Evolutionary conservation across 139 green algal species (phyloP), one percentile per base, ranked within the genome.

Genomic region (Micractinium conductrix): DNA sequence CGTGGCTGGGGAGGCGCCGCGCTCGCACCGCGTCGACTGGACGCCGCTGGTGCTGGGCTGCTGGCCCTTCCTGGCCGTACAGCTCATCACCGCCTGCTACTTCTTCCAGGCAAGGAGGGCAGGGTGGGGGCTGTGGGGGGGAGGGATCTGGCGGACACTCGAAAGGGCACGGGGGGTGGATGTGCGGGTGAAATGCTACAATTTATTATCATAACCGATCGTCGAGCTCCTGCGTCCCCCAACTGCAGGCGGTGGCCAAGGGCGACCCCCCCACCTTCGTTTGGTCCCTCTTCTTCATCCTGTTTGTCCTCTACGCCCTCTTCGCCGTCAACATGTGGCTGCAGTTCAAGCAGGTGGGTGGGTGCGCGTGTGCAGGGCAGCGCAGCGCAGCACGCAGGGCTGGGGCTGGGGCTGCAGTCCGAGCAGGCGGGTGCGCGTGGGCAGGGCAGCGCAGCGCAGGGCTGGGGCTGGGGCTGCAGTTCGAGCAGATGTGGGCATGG

Each of bases 321-420:
- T 89, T 89, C 69, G 85, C 85, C 24, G 58, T 89, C 40, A 86
- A 87, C 45, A 80, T 87, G 85, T 33, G 35, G 26, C 80, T 89
- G 71, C 85, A 89, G 85, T 89, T 89, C 62, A 80, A 79, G 62
- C 85, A 86, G 79, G 79, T 84, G 7, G 28, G 63, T 71, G 48
- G 48, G 48, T 10, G 19, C 53, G 5, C 19, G 53, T 19, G 8
- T 4, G 53, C 53, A 62, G 53, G 10, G 48, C 48, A 58, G 10
- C 16, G 10, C 48, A 58, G 16, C 12, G 12, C 10, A 16, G 48
- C 48, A 58, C 10, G 48, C 48, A 16, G 48, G 48, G 48, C 48
- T 16, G 16, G 48, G 48, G 48, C 48, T 4, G 53, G 53, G 2
- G 2, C 53, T 62, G 53, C 8, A 62, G 53, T 9, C 53, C 53